Evolutionary conservation across 2,329 filamentous ascomycete species (phyloP).

Genomic region (Ophidiomyces ophidiicola): DNA sequence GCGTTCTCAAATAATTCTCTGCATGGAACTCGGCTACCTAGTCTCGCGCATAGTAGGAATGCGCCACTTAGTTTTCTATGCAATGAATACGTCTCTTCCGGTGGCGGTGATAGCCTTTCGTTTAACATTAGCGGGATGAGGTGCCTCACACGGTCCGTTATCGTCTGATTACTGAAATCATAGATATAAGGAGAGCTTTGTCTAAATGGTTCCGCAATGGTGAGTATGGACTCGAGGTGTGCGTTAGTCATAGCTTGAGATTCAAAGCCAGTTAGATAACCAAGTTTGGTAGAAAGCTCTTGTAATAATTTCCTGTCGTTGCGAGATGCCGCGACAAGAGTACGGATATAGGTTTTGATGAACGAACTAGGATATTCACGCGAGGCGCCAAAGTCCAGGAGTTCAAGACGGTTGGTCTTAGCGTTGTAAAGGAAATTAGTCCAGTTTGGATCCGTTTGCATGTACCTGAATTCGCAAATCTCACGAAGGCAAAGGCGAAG

Average conservation of each 20-base stretch:
- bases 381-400: constrained; percentile 90
- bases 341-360: constrained; percentile 62
- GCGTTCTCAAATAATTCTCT: constrained; percentile 56
- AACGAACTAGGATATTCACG: constrained; percentile 74
- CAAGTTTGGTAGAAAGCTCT: constrained; percentile 60
- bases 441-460: constrained; percentile 99
- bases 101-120: constrained; percentile 78
- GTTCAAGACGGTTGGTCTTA: constrained; percentile 58
- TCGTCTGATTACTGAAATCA: constrained; percentile 88
- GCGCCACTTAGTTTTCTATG: constrained; percentile 93
- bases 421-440: constrained; percentile 94
- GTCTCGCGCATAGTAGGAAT: constrained; percentile 75
- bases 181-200: constrained; percentile 66
- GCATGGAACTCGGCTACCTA: constrained; percentile 74
- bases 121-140: constrained; percentile 88
- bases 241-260: constrained; percentile 76
- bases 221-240: constrained; percentile 76
- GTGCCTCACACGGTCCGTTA: constrained; percentile 79
- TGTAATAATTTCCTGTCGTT: constrained; percentile 53
- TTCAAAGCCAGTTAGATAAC: constrained; percentile 87
- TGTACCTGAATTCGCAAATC: constrained; percentile 88
- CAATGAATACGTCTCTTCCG: constrained; percentile 92
- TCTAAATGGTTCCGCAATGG: constrained; percentile 83
- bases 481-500: constrained; percentile 83
- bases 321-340: constrained; percentile 67